These are phyloP conservation scores for Zygosaccharomyces rouxii DNA, from an alignment of 805 yeast species.

Conservation along the genomic window DNA sequence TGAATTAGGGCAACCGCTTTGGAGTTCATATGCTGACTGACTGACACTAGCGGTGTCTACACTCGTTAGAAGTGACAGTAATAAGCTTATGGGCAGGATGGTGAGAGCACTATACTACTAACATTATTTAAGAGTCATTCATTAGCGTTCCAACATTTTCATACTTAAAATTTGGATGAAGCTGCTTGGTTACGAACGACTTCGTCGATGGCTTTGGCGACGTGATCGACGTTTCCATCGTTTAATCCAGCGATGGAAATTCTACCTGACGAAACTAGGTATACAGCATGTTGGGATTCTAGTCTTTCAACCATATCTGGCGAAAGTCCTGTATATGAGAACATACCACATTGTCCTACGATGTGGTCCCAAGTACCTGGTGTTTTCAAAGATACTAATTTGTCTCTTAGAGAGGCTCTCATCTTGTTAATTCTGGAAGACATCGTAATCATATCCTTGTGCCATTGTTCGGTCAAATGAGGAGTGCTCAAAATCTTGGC, in stretches of 20 bases:
- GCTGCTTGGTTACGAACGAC: slow-evolving; percentile 50
- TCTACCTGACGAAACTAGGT: slow-evolving; percentile 78
- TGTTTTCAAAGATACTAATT: slow-evolving; percentile 59
- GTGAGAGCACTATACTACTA: background rate
- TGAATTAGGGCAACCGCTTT: background rate
- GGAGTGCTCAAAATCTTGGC: slow-evolving; percentile 64
- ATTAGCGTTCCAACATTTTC: too few relatives aligned
- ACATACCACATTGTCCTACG: slow-evolving; percentile 90
- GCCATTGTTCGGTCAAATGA: slow-evolving; percentile 75
- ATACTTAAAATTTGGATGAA: slow-evolving; percentile 28
- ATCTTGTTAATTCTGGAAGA: slow-evolving; percentile 73
- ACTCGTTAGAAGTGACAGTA: background rate
- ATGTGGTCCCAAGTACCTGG: slow-evolving; percentile 95
- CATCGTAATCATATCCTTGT: slow-evolving; percentile 78
- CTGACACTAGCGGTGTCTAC: background rate
- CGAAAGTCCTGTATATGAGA: slow-evolving; percentile 84
- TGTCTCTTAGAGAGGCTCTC: slow-evolving; percentile 64
- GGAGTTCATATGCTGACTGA: background rate
- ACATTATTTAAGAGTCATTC: too few relatives aligned
- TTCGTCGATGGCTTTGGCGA: slow-evolving; percentile 77
- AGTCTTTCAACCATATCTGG: slow-evolving; percentile 72
- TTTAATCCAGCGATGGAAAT: slow-evolving; percentile 93
- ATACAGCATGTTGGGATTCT: slow-evolving; percentile 74
- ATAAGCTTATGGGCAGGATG: background rate
- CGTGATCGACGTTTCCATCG: slow-evolving; percentile 67